Base-by-base conservation (phyloP, 495 filamentous ascomycete species). In the Copromyces sp. region DNA sequence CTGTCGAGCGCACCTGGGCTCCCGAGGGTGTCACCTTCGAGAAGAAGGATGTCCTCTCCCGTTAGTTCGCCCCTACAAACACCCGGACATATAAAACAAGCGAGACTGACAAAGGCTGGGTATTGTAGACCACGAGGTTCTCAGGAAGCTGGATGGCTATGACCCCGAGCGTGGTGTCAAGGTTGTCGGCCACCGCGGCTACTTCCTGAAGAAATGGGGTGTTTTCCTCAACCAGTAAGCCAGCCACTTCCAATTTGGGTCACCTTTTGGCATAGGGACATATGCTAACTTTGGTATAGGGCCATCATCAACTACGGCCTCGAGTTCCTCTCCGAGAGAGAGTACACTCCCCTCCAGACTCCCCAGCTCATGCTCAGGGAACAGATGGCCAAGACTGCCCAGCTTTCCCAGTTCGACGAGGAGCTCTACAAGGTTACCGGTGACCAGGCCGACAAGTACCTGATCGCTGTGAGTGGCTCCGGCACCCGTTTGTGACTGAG, bases 301-400 rank as follows among this genome's bases (percentile, higher is more conserved):
- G 95, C 95, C 6, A 84, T 98, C 42, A 89, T 97, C 77, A 97
- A 97, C 81, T 99, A 97, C 78, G 95, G 94, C 39, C 83, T 97
- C 69, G 91, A 97, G 79, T 98, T 97, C 80, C 87, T 98, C 20
- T 87, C 87, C 80, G 82, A 80, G 84, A 90, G 83, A 86, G 92
- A 83, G 29, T 98, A 96, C 82, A 94, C 86, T n/a, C 90, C 93
- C 3, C 91, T 95, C 71, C 93, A 97, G 79, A 93, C 95, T 12
- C 95, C 95, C 3, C 94, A 94, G 75, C 97, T 99, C 84, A 98
- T 98, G 95, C 87, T 95, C 69, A 91, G 90, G 82, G 92, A 97
- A 45, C 90, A 92, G 80, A 98, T 98, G 96, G 95, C 94, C n/a
- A 98, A 98, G 85, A 99, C 95, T 1, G 95, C 95, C 4, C 96